Evolutionary conservation across 257 asterid species (phyloP).

Genomic region (Asclepias syriaca): DNA sequence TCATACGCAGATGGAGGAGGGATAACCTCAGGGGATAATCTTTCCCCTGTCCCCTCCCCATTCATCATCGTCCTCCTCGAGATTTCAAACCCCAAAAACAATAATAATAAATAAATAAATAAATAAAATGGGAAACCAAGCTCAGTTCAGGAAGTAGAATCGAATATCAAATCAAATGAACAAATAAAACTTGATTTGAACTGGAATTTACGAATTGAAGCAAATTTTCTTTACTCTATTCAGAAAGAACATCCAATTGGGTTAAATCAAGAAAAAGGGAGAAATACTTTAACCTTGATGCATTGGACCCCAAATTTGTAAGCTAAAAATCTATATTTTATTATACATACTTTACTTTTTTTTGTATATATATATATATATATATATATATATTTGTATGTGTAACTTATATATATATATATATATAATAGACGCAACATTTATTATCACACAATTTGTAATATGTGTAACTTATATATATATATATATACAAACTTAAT

Average conservation of each 20-base stretch:
- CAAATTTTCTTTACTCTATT: background rate
- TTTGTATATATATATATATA: no score
- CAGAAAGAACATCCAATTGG: background rate
- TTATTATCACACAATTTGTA: no score
- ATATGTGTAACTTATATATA: no score
- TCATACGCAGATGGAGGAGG: slow-evolving; percentile 25
- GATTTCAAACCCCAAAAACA: background rate
- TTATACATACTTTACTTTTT: no score
- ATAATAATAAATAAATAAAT: no score
- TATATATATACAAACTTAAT: no score
- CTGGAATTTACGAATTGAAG: background rate
- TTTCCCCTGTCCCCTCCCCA: slow-evolving; percentile 55
- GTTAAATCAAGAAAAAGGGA: background rate
- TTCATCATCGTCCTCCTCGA: slow-evolving; percentile 41
- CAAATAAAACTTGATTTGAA: slow-evolving; percentile 1
- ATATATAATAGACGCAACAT: no score
- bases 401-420: no score
- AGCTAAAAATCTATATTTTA: no score
- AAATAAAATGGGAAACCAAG: background rate
- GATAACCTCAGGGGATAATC: slow-evolving; percentile 28
- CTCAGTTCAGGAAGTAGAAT: background rate
- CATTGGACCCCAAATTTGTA: no score
- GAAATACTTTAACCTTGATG: background rate
- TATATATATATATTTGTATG: no score
- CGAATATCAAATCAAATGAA: background rate